These are phyloP conservation scores for Ophiostoma australiae DNA, from an alignment of 2,329 filamentous ascomycete species.

Conservation along the genomic window DNA sequence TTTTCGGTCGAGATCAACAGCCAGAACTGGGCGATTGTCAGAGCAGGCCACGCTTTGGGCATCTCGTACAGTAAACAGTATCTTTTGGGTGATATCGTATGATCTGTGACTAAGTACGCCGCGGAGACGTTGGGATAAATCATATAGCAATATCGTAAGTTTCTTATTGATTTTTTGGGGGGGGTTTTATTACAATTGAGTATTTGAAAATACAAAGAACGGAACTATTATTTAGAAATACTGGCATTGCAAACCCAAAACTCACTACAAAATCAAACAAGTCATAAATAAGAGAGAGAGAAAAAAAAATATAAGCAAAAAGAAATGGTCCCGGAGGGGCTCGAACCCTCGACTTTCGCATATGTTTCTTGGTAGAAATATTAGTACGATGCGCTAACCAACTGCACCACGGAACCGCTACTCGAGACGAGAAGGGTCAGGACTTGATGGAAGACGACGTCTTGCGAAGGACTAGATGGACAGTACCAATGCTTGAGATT, in stretches of 20 bases:
- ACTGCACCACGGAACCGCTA: conserved; percentile 24
- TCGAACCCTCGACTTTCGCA: conserved; percentile 24
- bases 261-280: conserved; percentile 11
- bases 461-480: not conserved
- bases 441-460: conserved; percentile 12
- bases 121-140: not conserved
- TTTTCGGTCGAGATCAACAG: not conserved
- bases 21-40: not conserved
- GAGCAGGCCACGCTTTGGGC: not conserved
- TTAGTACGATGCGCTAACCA: conserved; percentile 24
- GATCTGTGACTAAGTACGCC: not conserved
- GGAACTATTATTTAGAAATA: too few species aligned
- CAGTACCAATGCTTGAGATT: not conserved
- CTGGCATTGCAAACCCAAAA: too few species aligned
- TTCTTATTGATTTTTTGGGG: too few species aligned
- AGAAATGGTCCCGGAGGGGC: conserved; percentile 20
- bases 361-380: conserved; percentile 21
- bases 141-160: too few species aligned
- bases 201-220: too few species aligned
- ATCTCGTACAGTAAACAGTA: not conserved
- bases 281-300: not conserved
- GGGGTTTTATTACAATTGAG: too few species aligned
- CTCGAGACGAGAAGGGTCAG: conserved; percentile 14
- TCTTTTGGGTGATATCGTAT: not conserved
- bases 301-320: conserved; percentile 9